phyloP scores from a whole-genome alignment of 495 filamentous ascomycete genomes.

The Parathielavia hyrcaniae region DNA sequence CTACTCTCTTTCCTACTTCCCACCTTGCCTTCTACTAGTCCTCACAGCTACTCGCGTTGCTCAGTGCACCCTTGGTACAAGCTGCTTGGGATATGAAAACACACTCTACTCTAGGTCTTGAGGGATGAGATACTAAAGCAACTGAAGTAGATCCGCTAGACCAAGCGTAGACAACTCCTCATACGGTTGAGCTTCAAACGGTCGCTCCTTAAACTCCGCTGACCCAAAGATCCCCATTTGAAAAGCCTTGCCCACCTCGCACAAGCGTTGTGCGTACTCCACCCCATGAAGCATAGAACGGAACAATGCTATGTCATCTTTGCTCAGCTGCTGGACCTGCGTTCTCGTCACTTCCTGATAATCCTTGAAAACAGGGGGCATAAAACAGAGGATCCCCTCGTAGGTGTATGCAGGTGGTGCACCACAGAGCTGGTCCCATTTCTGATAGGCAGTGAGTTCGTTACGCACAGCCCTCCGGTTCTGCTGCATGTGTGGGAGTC shows the following conservation, averaged over 20 bases:
- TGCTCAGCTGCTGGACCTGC: neutral
- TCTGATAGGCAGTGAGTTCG: neutral
- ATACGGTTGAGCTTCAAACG: neutral
- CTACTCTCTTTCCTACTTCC: too few relatives aligned
- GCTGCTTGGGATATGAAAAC: too few relatives aligned
- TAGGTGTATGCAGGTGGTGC: neutral
- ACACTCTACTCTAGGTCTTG: too few relatives aligned
- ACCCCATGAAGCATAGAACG: constrained; percentile 1
- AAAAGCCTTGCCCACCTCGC: constrained; percentile 1
- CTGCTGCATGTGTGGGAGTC: neutral
- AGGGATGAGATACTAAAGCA: neutral
- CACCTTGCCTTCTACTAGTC: too few relatives aligned
- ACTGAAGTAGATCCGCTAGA: constrained; percentile 5
- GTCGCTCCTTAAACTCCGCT: constrained; percentile 1
- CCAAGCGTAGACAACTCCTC: neutral
- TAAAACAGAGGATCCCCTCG: constrained; percentile 6
- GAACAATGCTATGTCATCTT: constrained; percentile 5
- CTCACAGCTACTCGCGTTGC: too few relatives aligned
- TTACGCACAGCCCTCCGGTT: neutral
- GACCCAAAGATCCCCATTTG: constrained; percentile 1
- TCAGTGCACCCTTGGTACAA: too few relatives aligned
- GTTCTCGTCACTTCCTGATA: neutral
- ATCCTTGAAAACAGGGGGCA: constrained; percentile 8
- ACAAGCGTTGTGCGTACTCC: neutral
- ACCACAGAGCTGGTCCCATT: constrained; percentile 8